phyloP scores from a whole-genome alignment of 2,329 filamentous ascomycete species.

The Fusarium xyrophilum region DNA sequence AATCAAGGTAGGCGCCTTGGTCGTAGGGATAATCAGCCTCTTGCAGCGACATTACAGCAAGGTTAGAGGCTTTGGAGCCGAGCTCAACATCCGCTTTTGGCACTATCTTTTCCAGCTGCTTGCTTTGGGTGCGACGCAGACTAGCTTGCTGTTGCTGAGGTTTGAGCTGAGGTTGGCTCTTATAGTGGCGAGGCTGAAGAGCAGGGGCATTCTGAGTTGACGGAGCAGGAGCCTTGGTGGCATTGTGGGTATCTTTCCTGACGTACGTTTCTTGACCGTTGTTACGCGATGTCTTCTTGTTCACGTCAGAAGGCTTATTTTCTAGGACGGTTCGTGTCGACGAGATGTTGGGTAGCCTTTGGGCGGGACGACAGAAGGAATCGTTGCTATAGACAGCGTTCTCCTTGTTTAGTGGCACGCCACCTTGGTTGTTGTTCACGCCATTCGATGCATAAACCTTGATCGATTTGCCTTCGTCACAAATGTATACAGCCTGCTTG shows the following conservation, averaged over 20 bases:
- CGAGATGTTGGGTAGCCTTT: constrained; percentile 37
- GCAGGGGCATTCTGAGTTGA: constrained; percentile 36
- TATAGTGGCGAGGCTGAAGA: constrained; percentile 56
- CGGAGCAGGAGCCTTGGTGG: constrained; percentile 24
- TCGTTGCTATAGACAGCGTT: constrained; percentile 50
- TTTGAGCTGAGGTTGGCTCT: constrained; percentile 62
- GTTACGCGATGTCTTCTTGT: constrained; percentile 34
- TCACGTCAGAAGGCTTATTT: constrained; percentile 36
- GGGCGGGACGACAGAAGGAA: constrained; percentile 49
- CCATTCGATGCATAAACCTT: constrained; percentile 43
- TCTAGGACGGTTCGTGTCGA: constrained; percentile 38
- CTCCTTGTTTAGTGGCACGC: constrained; percentile 52
- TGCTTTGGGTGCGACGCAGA: constrained; percentile 55
- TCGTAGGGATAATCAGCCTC: constrained; percentile 35
- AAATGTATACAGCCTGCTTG: constrained; percentile 44
- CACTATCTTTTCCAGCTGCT: constrained; percentile 45
- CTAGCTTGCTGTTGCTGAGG: constrained; percentile 50
- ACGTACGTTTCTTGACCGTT: constrained; percentile 30
- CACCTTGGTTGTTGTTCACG: constrained; percentile 38
- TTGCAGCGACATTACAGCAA: constrained; percentile 14
- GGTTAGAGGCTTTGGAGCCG: constrained; percentile 10
- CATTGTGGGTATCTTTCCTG: constrained; percentile 30
- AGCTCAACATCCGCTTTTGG: constrained; percentile 29
- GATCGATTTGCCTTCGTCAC: constrained; percentile 47
- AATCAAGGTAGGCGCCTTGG: constrained; percentile 42